Evolutionary conservation across 2,329 filamentous ascomycete genomes (phyloP).

Genomic region (Cladosporium cucumerinum): DNA sequence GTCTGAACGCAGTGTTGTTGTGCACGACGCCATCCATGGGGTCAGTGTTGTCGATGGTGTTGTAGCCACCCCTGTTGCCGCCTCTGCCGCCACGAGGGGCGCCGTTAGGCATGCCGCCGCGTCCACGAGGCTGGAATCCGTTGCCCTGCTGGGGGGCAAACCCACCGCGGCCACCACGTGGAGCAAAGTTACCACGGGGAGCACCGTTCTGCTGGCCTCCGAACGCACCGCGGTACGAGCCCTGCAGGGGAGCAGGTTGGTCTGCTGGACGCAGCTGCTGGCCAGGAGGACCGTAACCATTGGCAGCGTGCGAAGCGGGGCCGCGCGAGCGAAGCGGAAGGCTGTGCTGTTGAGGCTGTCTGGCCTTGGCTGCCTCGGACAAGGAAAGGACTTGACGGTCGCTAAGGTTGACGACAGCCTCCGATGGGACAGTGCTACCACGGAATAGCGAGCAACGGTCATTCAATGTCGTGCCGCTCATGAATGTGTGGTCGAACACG

Average conservation of each 20-base stretch:
- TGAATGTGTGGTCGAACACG: constrained; percentile 91
- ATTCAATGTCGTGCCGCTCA: constrained; percentile 91
- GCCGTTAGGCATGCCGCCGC: constrained; percentile 26
- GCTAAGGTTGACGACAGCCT: constrained; percentile 84
- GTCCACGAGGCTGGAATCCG: constrained; percentile 24
- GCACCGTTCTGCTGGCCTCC: constrained; percentile 39
- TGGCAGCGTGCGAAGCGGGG: constrained; percentile 51
- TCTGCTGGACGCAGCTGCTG: constrained; percentile 58
- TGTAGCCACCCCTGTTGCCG: constrained; percentile 44
- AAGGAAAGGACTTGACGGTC: constrained; percentile 74
- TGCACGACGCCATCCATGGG: constrained; percentile 52
- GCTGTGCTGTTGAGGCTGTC: constrained; percentile 26
- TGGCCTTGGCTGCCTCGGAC: constrained; percentile 35
- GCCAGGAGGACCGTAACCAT: constrained; percentile 54
- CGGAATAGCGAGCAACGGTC: constrained; percentile 90
- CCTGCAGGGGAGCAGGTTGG: constrained; percentile 56
- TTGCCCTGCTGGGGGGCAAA: constrained; percentile 19
- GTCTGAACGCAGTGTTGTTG: constrained; percentile 56
- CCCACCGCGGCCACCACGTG: constrained; percentile 39
- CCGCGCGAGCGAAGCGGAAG: constrained; percentile 29
- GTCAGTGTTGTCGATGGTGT: constrained; percentile 48
- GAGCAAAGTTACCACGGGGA: constrained; percentile 28
- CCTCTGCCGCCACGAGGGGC: constrained; percentile 37
- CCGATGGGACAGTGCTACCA: constrained; percentile 82
- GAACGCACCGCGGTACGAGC: constrained; percentile 58